phyloP scores from a whole-genome alignment of 805 yeast species.

The Saccharomycopsis javanensis region DNA sequence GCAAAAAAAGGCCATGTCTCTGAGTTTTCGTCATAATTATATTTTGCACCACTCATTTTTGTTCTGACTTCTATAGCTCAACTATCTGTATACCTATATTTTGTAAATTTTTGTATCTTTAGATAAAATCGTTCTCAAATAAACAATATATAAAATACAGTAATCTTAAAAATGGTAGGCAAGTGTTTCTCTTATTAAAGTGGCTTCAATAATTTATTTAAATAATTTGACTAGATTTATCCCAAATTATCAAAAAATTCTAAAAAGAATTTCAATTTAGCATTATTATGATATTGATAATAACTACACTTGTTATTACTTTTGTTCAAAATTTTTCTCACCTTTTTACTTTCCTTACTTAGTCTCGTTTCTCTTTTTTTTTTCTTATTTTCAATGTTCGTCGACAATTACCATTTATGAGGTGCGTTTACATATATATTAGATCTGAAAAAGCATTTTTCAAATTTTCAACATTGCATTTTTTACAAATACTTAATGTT shows the following conservation, averaged over 20 bases:
- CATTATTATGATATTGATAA: no score
- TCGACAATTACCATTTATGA: not conserved
- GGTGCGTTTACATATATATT: not conserved
- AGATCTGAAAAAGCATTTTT: not conserved
- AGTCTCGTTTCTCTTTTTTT: not conserved
- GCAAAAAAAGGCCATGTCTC: constrained; percentile 93
- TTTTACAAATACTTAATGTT: no score
- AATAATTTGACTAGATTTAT: not conserved
- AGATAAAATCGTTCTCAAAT: not conserved
- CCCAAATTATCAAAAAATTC: not conserved
- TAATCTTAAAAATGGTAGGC: no score
- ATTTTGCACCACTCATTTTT: constrained; percentile 43
- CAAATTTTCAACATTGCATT: not conserved
- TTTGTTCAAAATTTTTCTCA: not conserved
- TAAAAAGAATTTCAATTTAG: no score
- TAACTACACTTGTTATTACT: not conserved
- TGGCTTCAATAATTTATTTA: no score
- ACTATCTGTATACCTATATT: no score
- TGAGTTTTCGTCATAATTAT: constrained; percentile 78
- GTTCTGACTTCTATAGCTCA: not conserved
- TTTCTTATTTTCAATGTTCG: not conserved
- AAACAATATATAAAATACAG: no score
- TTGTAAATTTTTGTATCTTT: no score
- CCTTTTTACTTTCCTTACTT: no score
- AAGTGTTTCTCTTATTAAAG: no score